These are phyloP conservation scores for Didymella keratinophila DNA, from an alignment of 2,329 filamentous ascomycete species.

Conservation along the genomic window DNA sequence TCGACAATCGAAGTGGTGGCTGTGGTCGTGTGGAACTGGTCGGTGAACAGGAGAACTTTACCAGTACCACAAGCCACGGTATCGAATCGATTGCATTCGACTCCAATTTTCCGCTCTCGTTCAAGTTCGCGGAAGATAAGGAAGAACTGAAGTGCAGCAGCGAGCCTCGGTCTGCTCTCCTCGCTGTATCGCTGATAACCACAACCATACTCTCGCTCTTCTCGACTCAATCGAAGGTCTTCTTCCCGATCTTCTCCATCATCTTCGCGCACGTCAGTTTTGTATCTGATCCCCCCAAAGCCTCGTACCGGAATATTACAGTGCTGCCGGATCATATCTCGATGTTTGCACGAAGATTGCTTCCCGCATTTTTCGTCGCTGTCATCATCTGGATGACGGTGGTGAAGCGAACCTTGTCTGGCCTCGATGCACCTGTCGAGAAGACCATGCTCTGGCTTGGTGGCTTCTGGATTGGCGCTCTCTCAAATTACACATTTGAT, in stretches of 20 bases:
- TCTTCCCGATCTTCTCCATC: conserved; percentile 82
- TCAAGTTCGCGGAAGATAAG: conserved; percentile 70
- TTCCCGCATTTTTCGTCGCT: conserved; percentile 85
- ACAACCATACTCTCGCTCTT: conserved; percentile 78
- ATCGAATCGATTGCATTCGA: conserved; percentile 81
- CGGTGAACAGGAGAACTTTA: conserved; percentile 70
- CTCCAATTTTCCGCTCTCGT: conserved; percentile 87
- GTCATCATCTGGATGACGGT: conserved; percentile 87
- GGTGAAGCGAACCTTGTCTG: conserved; percentile 73
- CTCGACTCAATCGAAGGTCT: conserved; percentile 75
- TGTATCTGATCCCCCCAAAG: conserved; percentile 81
- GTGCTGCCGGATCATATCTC: conserved; percentile 58
- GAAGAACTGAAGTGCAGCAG: conserved; percentile 68
- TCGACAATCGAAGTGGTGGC: conserved; percentile 73
- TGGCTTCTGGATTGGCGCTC: conserved; percentile 84
- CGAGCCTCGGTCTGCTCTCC: conserved; percentile 80
- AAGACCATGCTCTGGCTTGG: conserved; percentile 91
- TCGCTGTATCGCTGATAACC: conserved; percentile 79
- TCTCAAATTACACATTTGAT: conserved; percentile 94
- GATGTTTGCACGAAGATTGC: conserved; percentile 77
- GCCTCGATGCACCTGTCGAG: conserved; percentile 81
- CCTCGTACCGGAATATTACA: conserved; percentile 57
- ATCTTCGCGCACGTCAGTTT: conserved; percentile 89
- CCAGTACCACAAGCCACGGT: conserved; percentile 69
- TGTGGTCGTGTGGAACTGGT: conserved; percentile 80